phyloP scores from a whole-genome alignment of 768 basidiomycete genomes.

The Suillus paluster region DNA sequence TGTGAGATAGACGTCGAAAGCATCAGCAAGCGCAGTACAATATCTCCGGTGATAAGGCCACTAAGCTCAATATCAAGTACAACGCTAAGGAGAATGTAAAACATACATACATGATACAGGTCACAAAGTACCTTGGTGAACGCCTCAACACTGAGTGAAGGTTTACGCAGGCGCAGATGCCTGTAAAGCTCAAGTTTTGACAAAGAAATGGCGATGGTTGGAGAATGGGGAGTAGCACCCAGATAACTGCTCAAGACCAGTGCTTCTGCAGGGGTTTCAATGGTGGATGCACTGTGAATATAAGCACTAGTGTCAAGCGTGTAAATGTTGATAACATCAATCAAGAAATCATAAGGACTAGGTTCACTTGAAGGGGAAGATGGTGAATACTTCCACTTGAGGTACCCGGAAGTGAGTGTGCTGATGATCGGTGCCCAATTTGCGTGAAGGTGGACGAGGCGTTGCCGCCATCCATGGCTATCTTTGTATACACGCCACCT shows the following conservation, averaged over 20 bases:
- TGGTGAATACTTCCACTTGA: not conserved
- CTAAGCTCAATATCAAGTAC: too few relatives aligned
- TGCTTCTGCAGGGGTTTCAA: not conserved
- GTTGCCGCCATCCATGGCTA: too few relatives aligned
- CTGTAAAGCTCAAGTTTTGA: too few relatives aligned
- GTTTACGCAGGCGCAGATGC: slow-evolving; percentile 15
- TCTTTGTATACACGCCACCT: too few relatives aligned
- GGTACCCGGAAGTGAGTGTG: not conserved
- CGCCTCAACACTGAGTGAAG: slow-evolving; percentile 30
- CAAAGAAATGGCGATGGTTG: too few relatives aligned
- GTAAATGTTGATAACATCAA: not conserved
- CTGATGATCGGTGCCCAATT: not conserved
- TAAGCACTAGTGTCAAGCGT: not conserved
- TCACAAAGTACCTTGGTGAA: slow-evolving; percentile 32
- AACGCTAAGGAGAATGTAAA: too few relatives aligned
- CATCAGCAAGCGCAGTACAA: slow-evolving; percentile 30
- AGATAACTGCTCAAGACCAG: too few relatives aligned
- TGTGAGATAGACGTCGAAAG: slow-evolving; percentile 41
- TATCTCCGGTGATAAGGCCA: slow-evolving; percentile 16
- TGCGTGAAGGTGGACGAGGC: not conserved
- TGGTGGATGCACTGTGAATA: not conserved
- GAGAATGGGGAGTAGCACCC: too few relatives aligned
- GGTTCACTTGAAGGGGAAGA: too few relatives aligned
- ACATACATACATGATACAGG: slow-evolving; percentile 23
- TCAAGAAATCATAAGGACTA: not conserved